A percentile compares a stretch with the other conserved stretches of the same genome.
phyloP scores from a whole-genome alignment of 306 rosid genomes.

The Cucumis cinereus region DNA sequence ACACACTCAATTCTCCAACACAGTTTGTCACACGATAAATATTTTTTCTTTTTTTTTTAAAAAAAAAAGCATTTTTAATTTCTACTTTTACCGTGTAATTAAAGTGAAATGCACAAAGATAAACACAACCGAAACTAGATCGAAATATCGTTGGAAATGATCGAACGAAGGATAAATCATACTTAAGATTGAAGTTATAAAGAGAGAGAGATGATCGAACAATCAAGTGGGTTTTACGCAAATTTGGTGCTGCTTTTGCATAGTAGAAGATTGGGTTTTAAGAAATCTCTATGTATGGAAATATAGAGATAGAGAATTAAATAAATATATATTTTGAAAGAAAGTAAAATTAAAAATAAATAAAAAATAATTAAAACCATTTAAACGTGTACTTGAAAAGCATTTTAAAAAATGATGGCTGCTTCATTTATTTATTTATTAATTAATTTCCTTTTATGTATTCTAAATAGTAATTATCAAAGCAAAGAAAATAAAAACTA shows the following conservation, averaged over 20 bases:
- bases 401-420: background rate
- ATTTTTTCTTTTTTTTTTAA: too few relatives aligned
- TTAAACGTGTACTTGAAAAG: conserved; percentile 15
- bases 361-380: background rate
- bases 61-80: too few relatives aligned
- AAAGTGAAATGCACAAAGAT: too few relatives aligned
- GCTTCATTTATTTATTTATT: background rate
- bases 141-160: background rate
- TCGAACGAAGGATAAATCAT: conserved; percentile 39
- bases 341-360: background rate
- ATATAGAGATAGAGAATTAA: background rate
- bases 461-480: background rate
- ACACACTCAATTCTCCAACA: too few relatives aligned
- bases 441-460: too few relatives aligned
- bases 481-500: background rate
- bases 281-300: conserved; percentile 46
- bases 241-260: conserved; percentile 68
- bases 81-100: too few relatives aligned
- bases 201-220: conserved; percentile 49
- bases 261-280: conserved; percentile 68
- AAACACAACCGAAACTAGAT: too few relatives aligned
- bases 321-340: conserved; percentile 1
- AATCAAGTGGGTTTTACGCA: conserved; percentile 98
- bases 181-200: conserved; percentile 77
- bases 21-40: too few relatives aligned